Evolutionary conservation across 495 filamentous ascomycete species (phyloP), one percentile per base, ranked within the genome.

Genomic region (Coniosporium apollinis): DNA sequence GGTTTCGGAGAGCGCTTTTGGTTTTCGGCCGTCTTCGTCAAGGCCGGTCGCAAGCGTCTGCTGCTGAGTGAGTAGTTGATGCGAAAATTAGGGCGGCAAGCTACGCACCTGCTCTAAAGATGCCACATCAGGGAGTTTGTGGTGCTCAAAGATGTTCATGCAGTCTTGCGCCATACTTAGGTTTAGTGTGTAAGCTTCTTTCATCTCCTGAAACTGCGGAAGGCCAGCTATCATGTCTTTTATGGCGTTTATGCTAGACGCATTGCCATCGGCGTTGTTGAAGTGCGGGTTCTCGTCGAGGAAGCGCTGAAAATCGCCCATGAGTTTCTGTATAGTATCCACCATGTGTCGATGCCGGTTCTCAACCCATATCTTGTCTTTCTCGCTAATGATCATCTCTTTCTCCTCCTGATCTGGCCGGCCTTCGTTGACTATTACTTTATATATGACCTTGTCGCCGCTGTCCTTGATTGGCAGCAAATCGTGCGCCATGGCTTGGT

Each of bases 141-240:
- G 69, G 14, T 71, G 59, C 48, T 92, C 73, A 47, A 96, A 97
- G 28, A 76, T 67, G 39, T 80, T 81, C 89, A 96, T 94, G 43
- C 83, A 87, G 48, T 93, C 86, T 49, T 93, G 79, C n/a, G 89
- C 91, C 89, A 97, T 97, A 42, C 70, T 87, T 11, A 97, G 62
- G 54, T 97, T 89, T 20, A 97, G 64, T 0, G 89, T 86, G 50
- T 96, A 97, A 22, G 83, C 79, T 52, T 92, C 79, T 57, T 96
- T 94, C 59, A 86, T 79, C 51, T 82, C 78, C 38, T 91, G 83
- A 50, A 91, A 97, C 47, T 97, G 82, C 17, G 85, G 84, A 39
- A 97, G 62, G 25, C 85, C 87, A 9, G 80, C 89, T 55, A 97
- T 59, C 89, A 97, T 97, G 52, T 93, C 83, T 54, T 84, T 85